These are phyloP conservation scores for Inga laurina DNA, from an alignment of 306 rosid genomes.

Conservation along the genomic window DNA sequence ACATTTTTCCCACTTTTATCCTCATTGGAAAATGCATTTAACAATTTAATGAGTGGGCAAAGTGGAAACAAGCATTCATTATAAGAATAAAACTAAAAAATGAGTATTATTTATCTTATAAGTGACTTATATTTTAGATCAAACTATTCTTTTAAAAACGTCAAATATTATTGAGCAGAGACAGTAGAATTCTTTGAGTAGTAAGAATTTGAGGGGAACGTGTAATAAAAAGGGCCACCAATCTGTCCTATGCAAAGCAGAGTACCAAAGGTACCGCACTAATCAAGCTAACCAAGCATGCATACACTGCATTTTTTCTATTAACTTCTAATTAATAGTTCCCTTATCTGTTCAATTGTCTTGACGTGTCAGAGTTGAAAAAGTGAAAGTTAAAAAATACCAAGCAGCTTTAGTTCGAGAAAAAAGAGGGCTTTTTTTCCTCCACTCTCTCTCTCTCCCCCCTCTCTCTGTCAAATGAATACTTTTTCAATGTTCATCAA, in stretches of 20 bases:
- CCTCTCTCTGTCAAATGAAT: not conserved
- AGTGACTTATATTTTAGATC: rapidly evolving
- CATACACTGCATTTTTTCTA: slow-evolving; percentile 36
- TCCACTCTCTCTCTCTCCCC: not conserved
- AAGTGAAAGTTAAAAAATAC: slow-evolving; percentile 33
- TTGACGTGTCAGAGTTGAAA: slow-evolving; percentile 39
- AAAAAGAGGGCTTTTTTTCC: slow-evolving; percentile 6
- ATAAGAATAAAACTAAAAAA: too few relatives aligned
- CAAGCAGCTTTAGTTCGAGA: not conserved
- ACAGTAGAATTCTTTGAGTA: not conserved
- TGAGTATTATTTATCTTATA: too few relatives aligned
- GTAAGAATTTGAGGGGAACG: not conserved
- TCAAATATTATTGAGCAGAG: too few relatives aligned
- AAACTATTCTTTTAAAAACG: too few relatives aligned
- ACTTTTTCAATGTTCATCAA: slow-evolving; percentile 49
- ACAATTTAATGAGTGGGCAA: too few relatives aligned
- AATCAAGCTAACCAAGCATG: slow-evolving; percentile 26
- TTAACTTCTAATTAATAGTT: slow-evolving; percentile 43
- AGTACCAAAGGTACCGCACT: slow-evolving; percentile 24
- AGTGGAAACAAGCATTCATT: too few relatives aligned
- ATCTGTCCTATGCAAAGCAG: not conserved
- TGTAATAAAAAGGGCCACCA: not conserved
- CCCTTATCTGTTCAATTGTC: slow-evolving; percentile 35
- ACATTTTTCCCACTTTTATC: too few relatives aligned
- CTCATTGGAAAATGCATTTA: too few relatives aligned